Evolutionary conservation across 192 early-diverging fungal genomes (phyloP), one percentile per base, ranked within the genome.

Genomic region (Piromyces sp.): DNA sequence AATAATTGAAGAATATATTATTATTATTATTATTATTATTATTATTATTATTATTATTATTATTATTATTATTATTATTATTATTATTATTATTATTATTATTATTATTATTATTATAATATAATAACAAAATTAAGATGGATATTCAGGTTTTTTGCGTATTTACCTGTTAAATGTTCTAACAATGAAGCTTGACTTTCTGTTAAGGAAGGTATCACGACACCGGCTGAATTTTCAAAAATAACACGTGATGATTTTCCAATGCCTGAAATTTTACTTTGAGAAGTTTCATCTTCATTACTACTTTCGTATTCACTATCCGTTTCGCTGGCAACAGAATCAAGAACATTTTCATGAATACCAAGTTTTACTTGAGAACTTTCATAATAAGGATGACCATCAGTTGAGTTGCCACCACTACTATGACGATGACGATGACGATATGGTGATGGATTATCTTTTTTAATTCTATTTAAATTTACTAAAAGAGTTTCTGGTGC

Each of bases 401-500:
- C 80, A 26, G 40, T 82, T 83, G 81, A 29, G 78, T 79, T 81
- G 80, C 36, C 79, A 81, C 78, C 31, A 80, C 80, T 31, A 80
- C 40, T 80, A 58, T 80, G 81, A 84, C 30, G 37, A 22, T 31
- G 28, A 19, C 28, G 84, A 78, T 30, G 58, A 86, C 33, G 78
- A 84, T 80, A 79, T 80, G 28, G 29, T 9, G 79, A 31, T 30
- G 78, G 1, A 26, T 16, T 30, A 19, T 30, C 80, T 22, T 90
- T 86, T 31, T 89, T 87, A n/a, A 89, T 84, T 30, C 80, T 80
- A 84, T 95, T 95, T 78, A 92, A 58, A 58, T 85, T 91, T 28
- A 95, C 94, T n/a, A 95, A 83, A 79, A 92, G 86, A 13, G 87
- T 91, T 82, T 94, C 94, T 2, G 94, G 91, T 16, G 89, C 93